Conservation (phyloP, 768 basidiomycete genomes). For the Lentinula raphanica region DNA sequence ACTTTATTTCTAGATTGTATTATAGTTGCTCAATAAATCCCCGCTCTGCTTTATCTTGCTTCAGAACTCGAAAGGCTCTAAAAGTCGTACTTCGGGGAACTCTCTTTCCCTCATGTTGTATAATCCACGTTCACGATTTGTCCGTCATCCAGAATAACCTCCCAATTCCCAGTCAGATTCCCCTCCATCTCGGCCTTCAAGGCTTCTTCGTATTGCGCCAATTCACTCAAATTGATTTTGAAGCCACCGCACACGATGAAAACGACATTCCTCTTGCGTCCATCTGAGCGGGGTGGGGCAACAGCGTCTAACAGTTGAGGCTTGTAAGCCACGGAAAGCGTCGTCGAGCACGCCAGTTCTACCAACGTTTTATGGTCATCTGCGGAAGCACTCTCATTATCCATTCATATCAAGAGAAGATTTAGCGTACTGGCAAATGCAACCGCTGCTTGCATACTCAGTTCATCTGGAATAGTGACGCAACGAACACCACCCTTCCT, state of each 20-base stretch:
- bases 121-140: conserved; percentile 25
- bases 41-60: not conserved
- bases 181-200: conserved; percentile 29
- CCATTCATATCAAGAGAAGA: not conserved
- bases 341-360: conserved; percentile 70
- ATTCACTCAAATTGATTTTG: conserved; percentile 55
- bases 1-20: not conserved
- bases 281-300: conserved; percentile 29
- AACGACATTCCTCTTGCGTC: conserved; percentile 37
- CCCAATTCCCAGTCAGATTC: conserved; percentile 23
- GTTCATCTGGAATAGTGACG: conserved; percentile 60
- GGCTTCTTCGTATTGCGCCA: conserved; percentile 40
- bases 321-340: conserved; percentile 63
- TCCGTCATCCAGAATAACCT: conserved; percentile 37
- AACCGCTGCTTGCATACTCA: conserved; percentile 57
- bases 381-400: conserved; percentile 20
- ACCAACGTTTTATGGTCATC: conserved; percentile 75
- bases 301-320: conserved; percentile 48
- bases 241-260: conserved; percentile 72
- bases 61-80: not conserved
- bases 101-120: not conserved
- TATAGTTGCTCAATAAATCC: not conserved
- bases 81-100: not conserved
- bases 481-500: conserved; percentile 52
- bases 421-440: conserved; percentile 51